A percentile compares a stretch with the other conserved stretches of the same genome.
These are phyloP conservation scores for Pterocarpus macrocarpus DNA, from an alignment of 306 rosid species.

Conservation along the genomic window DNA sequence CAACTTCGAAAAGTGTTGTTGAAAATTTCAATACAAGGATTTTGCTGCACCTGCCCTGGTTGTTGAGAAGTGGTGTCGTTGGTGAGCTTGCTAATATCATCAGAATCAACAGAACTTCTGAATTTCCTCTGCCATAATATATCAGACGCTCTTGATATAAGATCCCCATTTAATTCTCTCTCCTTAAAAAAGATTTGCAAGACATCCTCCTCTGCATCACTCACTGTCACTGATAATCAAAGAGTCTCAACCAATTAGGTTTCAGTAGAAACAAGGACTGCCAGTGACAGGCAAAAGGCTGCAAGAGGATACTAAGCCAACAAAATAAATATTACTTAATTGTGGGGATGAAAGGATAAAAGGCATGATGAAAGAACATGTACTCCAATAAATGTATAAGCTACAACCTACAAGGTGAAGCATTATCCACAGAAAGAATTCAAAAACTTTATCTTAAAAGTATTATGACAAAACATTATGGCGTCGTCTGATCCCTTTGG, in stretches of 20 bases:
- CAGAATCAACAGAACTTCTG: constrained; percentile 42
- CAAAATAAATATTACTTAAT: not conserved
- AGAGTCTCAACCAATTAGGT: constrained; percentile 45
- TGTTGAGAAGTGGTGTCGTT: constrained; percentile 49
- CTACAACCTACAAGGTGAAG: not conserved
- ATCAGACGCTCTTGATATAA: constrained; percentile 70
- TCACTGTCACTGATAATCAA: constrained; percentile 60
- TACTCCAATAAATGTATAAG: not conserved
- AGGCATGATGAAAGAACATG: not conserved
- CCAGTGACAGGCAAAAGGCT: not conserved
- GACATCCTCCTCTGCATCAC: constrained; percentile 74
- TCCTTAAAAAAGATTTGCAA: constrained; percentile 72
- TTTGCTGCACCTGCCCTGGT: constrained; percentile 53
- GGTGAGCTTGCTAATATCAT: constrained; percentile 28
- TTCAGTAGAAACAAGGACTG: constrained; percentile 19
- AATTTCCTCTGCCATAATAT: constrained; percentile 68
- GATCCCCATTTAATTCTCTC: constrained; percentile 67
- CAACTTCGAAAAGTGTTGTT: constrained; percentile 1
- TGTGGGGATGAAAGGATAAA: not conserved
- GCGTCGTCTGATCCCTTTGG: too few relatives aligned
- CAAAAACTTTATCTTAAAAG: constrained; percentile 12
- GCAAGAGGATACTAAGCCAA: not conserved
- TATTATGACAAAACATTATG: too few relatives aligned
- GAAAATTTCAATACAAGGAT: constrained; percentile 11
- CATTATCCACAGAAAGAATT: not conserved